Percentiles rank a stretch among this genome's conserved stretches.
Conservation (phyloP, 352 stramenopile genomes). For the Globisporangium cystogenes region DNA sequence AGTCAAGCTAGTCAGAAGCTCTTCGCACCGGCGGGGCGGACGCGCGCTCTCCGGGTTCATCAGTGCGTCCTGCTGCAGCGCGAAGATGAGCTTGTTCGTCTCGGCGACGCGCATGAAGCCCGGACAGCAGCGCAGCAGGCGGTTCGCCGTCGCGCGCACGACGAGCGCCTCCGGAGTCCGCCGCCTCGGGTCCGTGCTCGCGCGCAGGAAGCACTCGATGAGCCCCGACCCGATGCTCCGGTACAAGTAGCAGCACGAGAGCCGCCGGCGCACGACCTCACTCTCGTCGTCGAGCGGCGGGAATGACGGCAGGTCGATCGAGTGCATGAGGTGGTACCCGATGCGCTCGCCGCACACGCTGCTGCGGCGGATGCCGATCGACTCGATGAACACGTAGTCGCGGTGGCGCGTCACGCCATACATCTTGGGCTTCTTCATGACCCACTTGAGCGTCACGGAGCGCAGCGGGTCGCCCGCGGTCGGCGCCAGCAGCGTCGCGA, state of each 20-base stretch:
- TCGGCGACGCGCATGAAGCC: conserved; percentile 16
- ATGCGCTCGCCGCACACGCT: conserved; percentile 17
- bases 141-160: conserved; percentile 9
- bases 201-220: conserved; percentile 15
- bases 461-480: conserved; percentile 13
- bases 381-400: conserved; percentile 21
- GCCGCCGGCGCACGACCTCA: conserved; percentile 7
- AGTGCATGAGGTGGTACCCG: conserved; percentile 28
- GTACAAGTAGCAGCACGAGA: conserved; percentile 17
- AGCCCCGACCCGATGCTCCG: conserved; percentile 14
- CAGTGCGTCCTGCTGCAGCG: conserved; percentile 11
- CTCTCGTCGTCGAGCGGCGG: conserved; percentile 9
- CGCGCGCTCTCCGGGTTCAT: neutral
- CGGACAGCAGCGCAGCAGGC: conserved; percentile 12
- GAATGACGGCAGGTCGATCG: conserved; percentile 20
- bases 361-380: conserved; percentile 14
- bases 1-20: neutral
- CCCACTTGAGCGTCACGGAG: conserved; percentile 18
- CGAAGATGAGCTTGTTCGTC: conserved; percentile 19
- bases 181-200: conserved; percentile 10
- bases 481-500: conserved; percentile 11
- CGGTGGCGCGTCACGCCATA: conserved; percentile 15
- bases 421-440: conserved; percentile 16
- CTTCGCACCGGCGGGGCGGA: neutral
- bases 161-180: conserved; percentile 6